Base-by-base conservation (phyloP, 2,329 filamentous ascomycete species). In the Fusarium sp. region DNA sequence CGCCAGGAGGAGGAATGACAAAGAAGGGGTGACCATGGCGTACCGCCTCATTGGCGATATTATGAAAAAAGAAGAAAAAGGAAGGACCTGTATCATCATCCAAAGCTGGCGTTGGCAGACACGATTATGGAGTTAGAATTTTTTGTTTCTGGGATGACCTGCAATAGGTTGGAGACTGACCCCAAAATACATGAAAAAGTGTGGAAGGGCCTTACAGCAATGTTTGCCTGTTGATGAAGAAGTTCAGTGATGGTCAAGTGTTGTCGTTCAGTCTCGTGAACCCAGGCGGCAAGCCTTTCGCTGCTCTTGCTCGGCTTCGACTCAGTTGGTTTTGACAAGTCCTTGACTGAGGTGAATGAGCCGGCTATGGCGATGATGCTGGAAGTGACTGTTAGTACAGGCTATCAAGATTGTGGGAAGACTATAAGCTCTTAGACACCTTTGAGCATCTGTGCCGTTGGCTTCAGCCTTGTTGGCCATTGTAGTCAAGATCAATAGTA, bases 31-130 rank as follows among this genome's bases (percentile, higher is more conserved):
- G 11, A 18, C 47, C 29, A 18, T 36, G 47, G 16, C 47, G 57
- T 54, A 64, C 29, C 59, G 40, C 40, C 58, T 50, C 33, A 29
- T 10, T 50, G 50, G 62, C 65, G 57, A 73, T 31, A 10, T 27
- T 42, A 58, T 64, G 50, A 52, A 73, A 20, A 61, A 61, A 54
- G 54, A 56, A 70, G 22, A 69, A 47, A 60, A 57, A 58, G 45
- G 62, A 56, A 64, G 58, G 71, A 59, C 63, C 36, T 74, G 66
- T 74, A 78, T 77, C 52, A 73, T 75, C 64, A 77, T 72, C 58
- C 57, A 60, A 60, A 66, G 68, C 73, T 77, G 77, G 77, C 76
- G 77, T 79, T 76, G 70, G 65, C 45, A 66, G 65, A 70, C 62
- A 63, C 70, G 63, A 65, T 69, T 65, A 65, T 63, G 77, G 74